phyloP scores from a whole-genome alignment of 1,284 basidiomycete species.

The Apiotrichum laibachii region DNA sequence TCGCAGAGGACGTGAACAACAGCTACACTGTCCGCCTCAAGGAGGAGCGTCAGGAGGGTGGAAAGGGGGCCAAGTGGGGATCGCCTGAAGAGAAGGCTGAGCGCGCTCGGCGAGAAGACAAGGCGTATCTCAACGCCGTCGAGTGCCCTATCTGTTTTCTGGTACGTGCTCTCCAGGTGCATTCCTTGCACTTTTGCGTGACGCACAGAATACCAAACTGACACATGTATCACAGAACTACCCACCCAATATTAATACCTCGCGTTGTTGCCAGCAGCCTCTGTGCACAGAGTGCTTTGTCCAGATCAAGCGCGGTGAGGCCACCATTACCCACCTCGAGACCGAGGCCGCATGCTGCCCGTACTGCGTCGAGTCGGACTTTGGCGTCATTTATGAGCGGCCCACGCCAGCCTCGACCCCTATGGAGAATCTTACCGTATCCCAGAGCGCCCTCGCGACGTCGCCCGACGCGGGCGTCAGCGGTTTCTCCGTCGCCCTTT shows the following conservation, averaged over 20 bases:
- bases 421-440: neutral
- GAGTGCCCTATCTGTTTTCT: slow-evolving; percentile 99
- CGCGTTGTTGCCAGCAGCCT: slow-evolving; percentile 94
- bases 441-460: slow-evolving; percentile 32
- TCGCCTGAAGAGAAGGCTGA: slow-evolving; percentile 38
- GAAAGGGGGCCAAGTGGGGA: slow-evolving; percentile 11
- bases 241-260: slow-evolving; percentile 91
- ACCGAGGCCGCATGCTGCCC: slow-evolving; percentile 94
- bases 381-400: slow-evolving; percentile 86
- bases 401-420: slow-evolving; percentile 52
- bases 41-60: slow-evolving; percentile 33
- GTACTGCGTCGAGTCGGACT: slow-evolving; percentile 94
- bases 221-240: slow-evolving; percentile 57
- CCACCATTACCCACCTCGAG: slow-evolving; percentile 82
- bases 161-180: slow-evolving; percentile 58
- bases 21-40: slow-evolving; percentile 34
- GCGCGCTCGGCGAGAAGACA: slow-evolving; percentile 66
- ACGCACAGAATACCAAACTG: neutral
- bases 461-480: slow-evolving; percentile 62
- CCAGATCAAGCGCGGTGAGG: slow-evolving; percentile 94
- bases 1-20: slow-evolving; percentile 38
- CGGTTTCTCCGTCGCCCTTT: slow-evolving; percentile 33
- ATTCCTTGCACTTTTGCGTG: neutral
- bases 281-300: slow-evolving; percentile 99
- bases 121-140: slow-evolving; percentile 76